These are phyloP conservation scores for Leishmania turanica DNA, from an alignment of 208 protist genomes.

Conservation along the genomic window DNA sequence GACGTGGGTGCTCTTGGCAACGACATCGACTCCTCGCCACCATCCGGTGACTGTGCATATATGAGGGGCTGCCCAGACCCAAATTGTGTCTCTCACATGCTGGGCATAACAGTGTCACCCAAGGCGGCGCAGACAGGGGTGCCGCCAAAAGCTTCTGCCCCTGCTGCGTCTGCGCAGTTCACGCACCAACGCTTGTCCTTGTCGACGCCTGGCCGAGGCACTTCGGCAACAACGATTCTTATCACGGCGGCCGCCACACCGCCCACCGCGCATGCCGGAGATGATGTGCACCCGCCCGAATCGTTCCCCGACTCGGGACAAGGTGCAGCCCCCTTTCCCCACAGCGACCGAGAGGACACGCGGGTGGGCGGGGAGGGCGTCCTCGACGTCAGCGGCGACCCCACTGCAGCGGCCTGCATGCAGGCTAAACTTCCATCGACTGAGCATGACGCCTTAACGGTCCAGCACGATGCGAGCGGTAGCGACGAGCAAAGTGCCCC, in stretches of 20 bases:
- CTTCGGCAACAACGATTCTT: not conserved
- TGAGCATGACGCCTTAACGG: not conserved
- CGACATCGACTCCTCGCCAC: not conserved
- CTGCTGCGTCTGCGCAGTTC: not conserved
- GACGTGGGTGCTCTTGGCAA: not conserved
- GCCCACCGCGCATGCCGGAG: not conserved
- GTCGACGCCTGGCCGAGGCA: not conserved
- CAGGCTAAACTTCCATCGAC: not conserved
- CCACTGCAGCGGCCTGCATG: not conserved
- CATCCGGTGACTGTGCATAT: not conserved
- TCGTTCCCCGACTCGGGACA: not conserved
- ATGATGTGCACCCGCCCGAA: not conserved
- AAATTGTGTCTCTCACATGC: not conserved
- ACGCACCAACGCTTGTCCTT: not conserved
- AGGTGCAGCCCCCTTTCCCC: not conserved
- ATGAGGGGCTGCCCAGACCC: constrained; percentile 1
- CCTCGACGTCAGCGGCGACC: not conserved
- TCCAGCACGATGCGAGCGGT: not conserved
- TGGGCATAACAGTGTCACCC: constrained; percentile 5
- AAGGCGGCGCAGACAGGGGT: not conserved
- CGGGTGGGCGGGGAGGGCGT: not conserved
- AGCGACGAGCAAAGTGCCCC: not conserved
- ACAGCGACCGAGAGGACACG: not conserved
- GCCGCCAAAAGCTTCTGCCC: not conserved
- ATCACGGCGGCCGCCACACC: not conserved